phyloP scores from a whole-genome alignment of 2,329 filamentous ascomycete genomes.

The Fusarium sp. region DNA sequence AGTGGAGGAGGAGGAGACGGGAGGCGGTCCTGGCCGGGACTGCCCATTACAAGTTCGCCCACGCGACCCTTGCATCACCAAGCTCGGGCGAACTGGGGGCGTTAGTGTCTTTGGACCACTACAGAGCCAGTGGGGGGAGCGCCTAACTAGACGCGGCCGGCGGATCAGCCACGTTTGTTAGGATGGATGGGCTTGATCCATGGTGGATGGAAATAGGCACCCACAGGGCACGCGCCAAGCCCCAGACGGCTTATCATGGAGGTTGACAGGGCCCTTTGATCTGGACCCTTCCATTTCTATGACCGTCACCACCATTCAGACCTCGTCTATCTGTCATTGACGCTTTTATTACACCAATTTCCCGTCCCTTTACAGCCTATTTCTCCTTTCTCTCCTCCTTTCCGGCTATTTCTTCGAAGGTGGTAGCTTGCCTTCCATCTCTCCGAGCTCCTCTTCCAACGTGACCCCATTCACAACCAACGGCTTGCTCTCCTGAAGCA shows the following conservation, averaged over 20 bases:
- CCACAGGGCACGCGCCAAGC: slow-evolving; percentile 19
- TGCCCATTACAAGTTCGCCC: slow-evolving; percentile 20
- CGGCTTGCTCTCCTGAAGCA: slow-evolving; percentile 43
- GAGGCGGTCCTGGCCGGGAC: not conserved
- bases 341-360: slow-evolving; percentile 4
- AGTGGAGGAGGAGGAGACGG: slow-evolving; percentile 22
- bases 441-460: slow-evolving; percentile 31
- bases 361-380: not conserved
- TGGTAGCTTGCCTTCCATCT: slow-evolving; percentile 19
- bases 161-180: not conserved
- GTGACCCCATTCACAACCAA: slow-evolving; percentile 17
- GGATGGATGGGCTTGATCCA: not conserved
- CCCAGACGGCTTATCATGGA: slow-evolving; percentile 22
- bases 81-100: not conserved
- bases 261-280: slow-evolving; percentile 28
- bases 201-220: not conserved
- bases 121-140: not conserved
- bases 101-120: not conserved
- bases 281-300: slow-evolving; percentile 19
- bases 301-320: not conserved
- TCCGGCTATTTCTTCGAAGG: slow-evolving; percentile 4
- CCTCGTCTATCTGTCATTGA: slow-evolving; percentile 8
- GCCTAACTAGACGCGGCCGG: not conserved
- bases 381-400: not conserved
- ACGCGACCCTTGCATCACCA: slow-evolving; percentile 35